A percentile compares a stretch with the other conserved stretches of the same genome.
Conservation (phyloP, 495 filamentous ascomycete species). For the Mytilinidion resinicola region DNA sequence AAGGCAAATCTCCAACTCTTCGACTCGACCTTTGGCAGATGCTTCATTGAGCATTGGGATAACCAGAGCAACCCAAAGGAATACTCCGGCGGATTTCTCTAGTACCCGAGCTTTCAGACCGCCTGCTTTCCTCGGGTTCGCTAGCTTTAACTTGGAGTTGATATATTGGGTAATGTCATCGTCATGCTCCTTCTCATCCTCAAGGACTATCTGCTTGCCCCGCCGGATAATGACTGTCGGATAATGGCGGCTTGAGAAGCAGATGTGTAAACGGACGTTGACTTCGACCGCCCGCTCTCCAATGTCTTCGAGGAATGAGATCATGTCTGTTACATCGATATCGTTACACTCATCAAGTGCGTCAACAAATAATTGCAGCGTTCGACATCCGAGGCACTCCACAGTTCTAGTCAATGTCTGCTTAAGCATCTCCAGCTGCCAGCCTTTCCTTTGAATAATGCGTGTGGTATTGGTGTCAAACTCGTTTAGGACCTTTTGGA, state of each 20-base stretch:
- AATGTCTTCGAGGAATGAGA: background rate
- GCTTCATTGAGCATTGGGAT: background rate
- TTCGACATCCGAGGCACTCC: background rate
- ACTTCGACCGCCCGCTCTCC: background rate
- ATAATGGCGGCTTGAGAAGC: constrained; percentile 47
- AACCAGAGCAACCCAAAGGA: constrained; percentile 8
- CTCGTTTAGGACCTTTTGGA: background rate
- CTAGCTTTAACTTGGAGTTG: background rate
- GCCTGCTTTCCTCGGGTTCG: background rate
- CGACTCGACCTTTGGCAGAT: background rate
- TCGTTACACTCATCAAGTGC: background rate
- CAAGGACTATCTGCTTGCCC: constrained; percentile 29
- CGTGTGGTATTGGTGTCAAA: background rate
- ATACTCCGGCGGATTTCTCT: background rate
- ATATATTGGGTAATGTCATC: background rate
- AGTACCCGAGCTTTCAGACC: background rate
- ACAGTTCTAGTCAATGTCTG: background rate
- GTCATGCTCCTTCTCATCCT: constrained; percentile 9
- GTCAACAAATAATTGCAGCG: background rate
- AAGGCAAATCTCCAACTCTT: background rate
- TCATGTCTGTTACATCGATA: background rate
- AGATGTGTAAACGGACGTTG: constrained; percentile 19
- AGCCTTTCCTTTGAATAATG: background rate
- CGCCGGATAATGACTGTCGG: constrained; percentile 37
- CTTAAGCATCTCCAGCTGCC: background rate